Evolutionary conservation across 129 eudicot genomes (phyloP), one percentile per base, ranked within the genome.

Genomic region (Tagetes patula): DNA sequence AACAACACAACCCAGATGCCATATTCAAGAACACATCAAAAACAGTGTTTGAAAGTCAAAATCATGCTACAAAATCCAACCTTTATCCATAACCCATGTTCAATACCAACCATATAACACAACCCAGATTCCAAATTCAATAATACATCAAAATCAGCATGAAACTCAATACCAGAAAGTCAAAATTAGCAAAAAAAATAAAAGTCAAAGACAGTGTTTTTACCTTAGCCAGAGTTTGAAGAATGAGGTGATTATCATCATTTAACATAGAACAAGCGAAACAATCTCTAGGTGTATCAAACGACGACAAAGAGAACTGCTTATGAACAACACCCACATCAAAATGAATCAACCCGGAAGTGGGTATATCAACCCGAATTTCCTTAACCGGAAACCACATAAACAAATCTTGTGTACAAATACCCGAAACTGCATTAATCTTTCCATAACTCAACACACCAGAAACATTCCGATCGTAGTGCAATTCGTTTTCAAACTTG

Each of bases 301-400:
- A 20, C 0, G 27, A 71, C 0, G 97, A 87, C 11, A 92, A 42
- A 32, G 96, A 87, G 39, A 92, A 89, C 55, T 92, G 96, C 81
- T 92, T 92, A 72, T 80, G 83, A 63, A 92, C 97, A 61, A 89
- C 97, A 30, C 96, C 94, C 30, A 89, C 94, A 80, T 92, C 94
- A 48, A 92, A 92, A 59, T 92, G 85, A 77, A 92, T 89, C 80
- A 89, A 72, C 2, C 97, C 96, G 36, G 96, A 83, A 76, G 89
- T 92, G 0, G 97, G 96, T 3, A 89, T 47, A 78, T 89, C 96
- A 9, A 92, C 97, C 72, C 91, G 78, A 54, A 92, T 89, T 55
- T 82, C 91, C 65, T 79, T 87, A 8, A 92, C 97, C 4, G 78
- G 73, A 41, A 92, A 85, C 97, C 97, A 92, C 76, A 92, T 67